Percentiles rank a stretch among this genome's conserved stretches.
These are phyloP conservation scores for Lantana camara DNA, from an alignment of 257 asterid species.

Conservation along the genomic window DNA sequence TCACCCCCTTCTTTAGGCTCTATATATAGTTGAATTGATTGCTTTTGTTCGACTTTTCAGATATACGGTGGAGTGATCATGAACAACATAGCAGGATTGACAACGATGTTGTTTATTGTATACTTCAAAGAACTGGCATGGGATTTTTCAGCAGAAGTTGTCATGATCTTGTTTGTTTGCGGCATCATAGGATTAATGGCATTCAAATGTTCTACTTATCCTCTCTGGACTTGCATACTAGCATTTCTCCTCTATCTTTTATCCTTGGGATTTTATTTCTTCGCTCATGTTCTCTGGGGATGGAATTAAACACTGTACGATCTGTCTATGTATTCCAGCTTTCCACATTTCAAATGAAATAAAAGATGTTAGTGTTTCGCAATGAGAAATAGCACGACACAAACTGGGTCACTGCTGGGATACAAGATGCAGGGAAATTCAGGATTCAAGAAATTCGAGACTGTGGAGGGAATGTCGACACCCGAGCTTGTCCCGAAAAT, in stretches of 20 bases:
- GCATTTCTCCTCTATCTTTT: conserved; percentile 57
- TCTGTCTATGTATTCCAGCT: neutral
- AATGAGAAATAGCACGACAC: too few species aligned
- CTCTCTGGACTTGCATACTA: conserved; percentile 52
- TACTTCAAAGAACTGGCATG: conserved; percentile 56
- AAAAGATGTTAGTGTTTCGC: neutral
- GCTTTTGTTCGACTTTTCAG: conserved; percentile 28
- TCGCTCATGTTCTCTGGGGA: conserved; percentile 35
- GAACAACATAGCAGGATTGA: conserved; percentile 66
- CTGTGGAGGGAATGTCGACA: too few species aligned
- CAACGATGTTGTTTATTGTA: conserved; percentile 49
- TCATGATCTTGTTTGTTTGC: conserved; percentile 36
- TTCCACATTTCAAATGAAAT: neutral
- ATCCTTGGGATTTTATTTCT: conserved; percentile 44
- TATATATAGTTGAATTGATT: neutral
- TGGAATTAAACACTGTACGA: conserved; percentile 36
- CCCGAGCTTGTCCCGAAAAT: too few species aligned
- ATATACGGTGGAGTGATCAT: conserved; percentile 60
- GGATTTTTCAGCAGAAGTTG: conserved; percentile 69
- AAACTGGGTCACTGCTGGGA: too few species aligned
- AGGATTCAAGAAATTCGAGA: too few species aligned
- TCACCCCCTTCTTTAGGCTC: too few species aligned
- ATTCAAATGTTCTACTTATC: conserved; percentile 39
- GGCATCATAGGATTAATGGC: conserved; percentile 46
- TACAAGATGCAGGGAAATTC: too few species aligned